phyloP scores from a whole-genome alignment of 1,139 yeast genomes.

The Yamadazyma sp. region DNA sequence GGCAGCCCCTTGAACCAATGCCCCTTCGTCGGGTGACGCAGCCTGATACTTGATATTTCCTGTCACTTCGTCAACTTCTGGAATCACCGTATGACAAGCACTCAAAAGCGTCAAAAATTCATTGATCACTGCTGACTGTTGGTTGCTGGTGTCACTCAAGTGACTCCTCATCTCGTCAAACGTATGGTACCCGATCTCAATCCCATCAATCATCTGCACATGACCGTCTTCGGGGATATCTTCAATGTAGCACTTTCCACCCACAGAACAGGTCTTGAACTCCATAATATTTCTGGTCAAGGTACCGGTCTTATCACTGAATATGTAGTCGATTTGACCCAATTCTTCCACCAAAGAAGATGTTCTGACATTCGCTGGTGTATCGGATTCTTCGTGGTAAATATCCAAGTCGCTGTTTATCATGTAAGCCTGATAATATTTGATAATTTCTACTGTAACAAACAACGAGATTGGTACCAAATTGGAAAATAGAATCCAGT shows the following conservation, averaged over 20 bases:
- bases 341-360: conserved; percentile 94
- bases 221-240: conserved; percentile 90
- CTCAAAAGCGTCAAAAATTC: conserved; percentile 84
- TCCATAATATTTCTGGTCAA: conserved; percentile 95
- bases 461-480: conserved; percentile 93
- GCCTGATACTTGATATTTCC: conserved; percentile 90
- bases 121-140: conserved; percentile 67
- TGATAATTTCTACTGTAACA: conserved; percentile 93
- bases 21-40: conserved; percentile 99
- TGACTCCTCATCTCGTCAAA: conserved; percentile 56
- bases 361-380: conserved; percentile 93
- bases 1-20: conserved; percentile 93
- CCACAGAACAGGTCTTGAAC: conserved; percentile 90
- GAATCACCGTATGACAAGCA: conserved; percentile 96
- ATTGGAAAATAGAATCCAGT: conserved; percentile 94
- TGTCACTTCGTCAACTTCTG: conserved; percentile 64
- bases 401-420: conserved; percentile 92
- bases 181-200: conserved; percentile 77
- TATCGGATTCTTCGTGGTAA: conserved; percentile 84
- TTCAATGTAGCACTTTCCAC: conserved; percentile 85
- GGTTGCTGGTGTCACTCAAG: conserved; percentile 31
- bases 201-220: conserved; percentile 70
- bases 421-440: conserved; percentile 91
- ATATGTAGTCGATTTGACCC: conserved; percentile 93
- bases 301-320: conserved; percentile 96